Percentiles rank a stretch among this genome's conserved stretches.
phyloP scores from a whole-genome alignment of 2,329 filamentous ascomycete genomes.

The Xylaria sp. region DNA sequence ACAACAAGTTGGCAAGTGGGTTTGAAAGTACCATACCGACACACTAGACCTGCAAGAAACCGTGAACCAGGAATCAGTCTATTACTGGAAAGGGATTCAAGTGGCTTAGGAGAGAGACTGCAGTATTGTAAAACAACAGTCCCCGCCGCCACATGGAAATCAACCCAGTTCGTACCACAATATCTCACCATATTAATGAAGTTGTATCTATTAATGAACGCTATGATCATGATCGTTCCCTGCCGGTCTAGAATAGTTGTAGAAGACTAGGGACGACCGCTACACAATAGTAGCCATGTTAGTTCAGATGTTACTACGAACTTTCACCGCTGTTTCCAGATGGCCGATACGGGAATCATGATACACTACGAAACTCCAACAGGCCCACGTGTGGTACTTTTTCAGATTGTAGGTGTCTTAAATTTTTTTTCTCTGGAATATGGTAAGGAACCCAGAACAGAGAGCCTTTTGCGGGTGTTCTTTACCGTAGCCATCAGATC shows the following conservation, averaged over 20 bases:
- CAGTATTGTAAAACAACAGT: conserved; percentile 33
- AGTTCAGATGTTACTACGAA: conserved; percentile 31
- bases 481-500: conserved; percentile 41
- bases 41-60: conserved; percentile 48
- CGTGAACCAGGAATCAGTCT: conserved; percentile 39
- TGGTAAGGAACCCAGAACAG: conserved; percentile 7
- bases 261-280: conserved; percentile 22
- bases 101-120: conserved; percentile 12
- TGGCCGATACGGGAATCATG: conserved; percentile 36
- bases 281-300: conserved; percentile 33
- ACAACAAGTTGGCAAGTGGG: conserved; percentile 39
- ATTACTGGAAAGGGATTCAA: conserved; percentile 37
- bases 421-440: conserved; percentile 35
- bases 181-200: conserved; percentile 3
- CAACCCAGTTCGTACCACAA: conserved; percentile 24
- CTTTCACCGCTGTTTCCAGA: conserved; percentile 47
- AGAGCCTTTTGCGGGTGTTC: background rate
- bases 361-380: conserved; percentile 37
- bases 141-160: conserved; percentile 30
- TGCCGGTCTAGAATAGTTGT: conserved; percentile 42
- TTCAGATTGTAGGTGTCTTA: conserved; percentile 35
- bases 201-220: conserved; percentile 16
- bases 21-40: conserved; percentile 44
- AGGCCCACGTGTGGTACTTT: conserved; percentile 41
- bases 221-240: conserved; percentile 12